These are phyloP conservation scores for Ophiostoma novo-ulmi DNA, from an alignment of 2,329 filamentous ascomycete species.

Conservation along the genomic window DNA sequence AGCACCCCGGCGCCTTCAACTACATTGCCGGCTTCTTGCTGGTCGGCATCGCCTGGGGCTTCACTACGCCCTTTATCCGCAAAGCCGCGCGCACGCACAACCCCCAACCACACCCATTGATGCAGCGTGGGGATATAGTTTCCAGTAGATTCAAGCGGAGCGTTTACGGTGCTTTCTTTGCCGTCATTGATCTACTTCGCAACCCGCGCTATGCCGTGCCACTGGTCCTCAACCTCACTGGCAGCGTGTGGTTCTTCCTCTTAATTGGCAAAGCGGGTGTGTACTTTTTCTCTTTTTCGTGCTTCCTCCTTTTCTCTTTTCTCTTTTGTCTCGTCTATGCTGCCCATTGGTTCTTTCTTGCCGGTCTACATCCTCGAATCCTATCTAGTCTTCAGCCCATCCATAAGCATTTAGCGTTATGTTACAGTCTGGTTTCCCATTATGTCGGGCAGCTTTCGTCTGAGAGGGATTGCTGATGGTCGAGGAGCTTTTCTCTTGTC, in stretches of 20 bases:
- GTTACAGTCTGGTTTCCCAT: neutral
- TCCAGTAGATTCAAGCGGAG: conserved; percentile 59
- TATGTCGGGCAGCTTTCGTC: neutral
- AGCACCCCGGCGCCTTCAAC: conserved; percentile 52
- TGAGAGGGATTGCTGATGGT: neutral
- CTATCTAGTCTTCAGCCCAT: neutral
- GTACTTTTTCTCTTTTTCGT: conserved; percentile 34
- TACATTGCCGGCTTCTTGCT: conserved; percentile 86
- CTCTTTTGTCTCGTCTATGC: neutral
- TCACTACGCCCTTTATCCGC: conserved; percentile 89
- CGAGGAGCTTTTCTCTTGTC: neutral
- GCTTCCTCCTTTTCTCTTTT: neutral
- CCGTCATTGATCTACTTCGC: conserved; percentile 68
- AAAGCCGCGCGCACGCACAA: conserved; percentile 72
- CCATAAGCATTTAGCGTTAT: neutral
- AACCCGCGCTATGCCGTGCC: conserved; percentile 83
- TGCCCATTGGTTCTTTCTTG: neutral
- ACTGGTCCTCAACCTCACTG: conserved; percentile 80
- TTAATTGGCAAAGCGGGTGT: conserved; percentile 85
- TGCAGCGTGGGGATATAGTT: conserved; percentile 47
- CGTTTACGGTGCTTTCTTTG: conserved; percentile 62
- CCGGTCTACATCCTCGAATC: neutral
- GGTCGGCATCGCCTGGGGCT: conserved; percentile 87
- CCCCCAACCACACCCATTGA: conserved; percentile 53
- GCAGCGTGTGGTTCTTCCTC: conserved; percentile 94